phyloP scores from a whole-genome alignment of 768 basidiomycete species.

The Naganishia vishniacii region DNA sequence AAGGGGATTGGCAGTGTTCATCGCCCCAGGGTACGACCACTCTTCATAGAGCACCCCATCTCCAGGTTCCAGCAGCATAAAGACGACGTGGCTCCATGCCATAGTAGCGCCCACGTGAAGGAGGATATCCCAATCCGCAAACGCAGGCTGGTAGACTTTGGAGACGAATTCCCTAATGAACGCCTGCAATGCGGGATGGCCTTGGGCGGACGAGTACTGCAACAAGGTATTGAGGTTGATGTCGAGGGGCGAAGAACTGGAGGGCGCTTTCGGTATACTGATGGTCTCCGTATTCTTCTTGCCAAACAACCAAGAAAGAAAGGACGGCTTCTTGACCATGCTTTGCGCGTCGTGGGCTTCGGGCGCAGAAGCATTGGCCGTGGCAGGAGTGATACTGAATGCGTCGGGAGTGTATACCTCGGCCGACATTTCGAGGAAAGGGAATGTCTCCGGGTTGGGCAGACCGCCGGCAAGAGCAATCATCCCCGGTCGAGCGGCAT shows the following conservation, averaged over 20 bases:
- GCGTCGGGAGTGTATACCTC: slow-evolving; percentile 56
- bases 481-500: slow-evolving; percentile 54
- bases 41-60: slow-evolving; percentile 55
- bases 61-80: slow-evolving; percentile 54
- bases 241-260: slow-evolving; percentile 50
- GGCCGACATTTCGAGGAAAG: slow-evolving; percentile 59
- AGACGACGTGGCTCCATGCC: slow-evolving; percentile 58
- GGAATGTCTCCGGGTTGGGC: slow-evolving; percentile 62
- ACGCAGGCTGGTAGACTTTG: slow-evolving; percentile 54
- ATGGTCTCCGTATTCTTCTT: slow-evolving; percentile 54
- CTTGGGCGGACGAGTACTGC: slow-evolving; percentile 64
- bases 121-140: slow-evolving; percentile 58
- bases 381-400: slow-evolving; percentile 52
- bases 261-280: slow-evolving; percentile 58
- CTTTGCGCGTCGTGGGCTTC: slow-evolving; percentile 8
- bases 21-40: slow-evolving; percentile 62
- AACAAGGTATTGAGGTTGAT: slow-evolving; percentile 60
- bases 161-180: slow-evolving; percentile 59
- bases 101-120: slow-evolving; percentile 49
- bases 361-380: slow-evolving; percentile 22
- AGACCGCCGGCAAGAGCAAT: slow-evolving; percentile 67
- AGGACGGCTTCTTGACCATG: slow-evolving; percentile 29
- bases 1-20: slow-evolving; percentile 39
- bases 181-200: slow-evolving; percentile 57
- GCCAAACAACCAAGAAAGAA: slow-evolving; percentile 44